A percentile compares a stretch with the other conserved stretches of the same genome.
Conservation (phyloP, 2,329 filamentous ascomycete species). For the Botrytis paeoniae region DNA sequence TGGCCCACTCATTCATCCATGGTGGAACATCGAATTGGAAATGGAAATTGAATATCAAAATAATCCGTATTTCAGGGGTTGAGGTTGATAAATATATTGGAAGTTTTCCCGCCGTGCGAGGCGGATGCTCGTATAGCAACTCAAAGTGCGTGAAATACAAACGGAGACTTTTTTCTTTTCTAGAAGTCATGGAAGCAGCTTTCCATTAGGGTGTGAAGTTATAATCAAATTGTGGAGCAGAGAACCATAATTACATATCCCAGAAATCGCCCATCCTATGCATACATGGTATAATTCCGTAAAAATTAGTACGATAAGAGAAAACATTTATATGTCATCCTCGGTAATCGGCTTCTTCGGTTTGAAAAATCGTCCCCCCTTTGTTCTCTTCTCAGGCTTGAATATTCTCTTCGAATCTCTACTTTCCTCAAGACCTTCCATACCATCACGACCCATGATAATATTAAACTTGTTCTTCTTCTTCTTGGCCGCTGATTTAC, state of each 20-base stretch:
- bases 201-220: background rate
- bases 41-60: constrained; percentile 7
- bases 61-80: constrained; percentile 7
- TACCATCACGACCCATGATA: constrained; percentile 36
- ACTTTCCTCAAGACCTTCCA: constrained; percentile 33
- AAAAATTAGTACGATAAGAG: background rate
- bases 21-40: constrained; percentile 2
- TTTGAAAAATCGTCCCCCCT: constrained; percentile 39
- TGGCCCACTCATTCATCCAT: background rate
- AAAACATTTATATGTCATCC: constrained; percentile 30
- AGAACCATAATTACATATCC: background rate
- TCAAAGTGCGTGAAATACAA: background rate
- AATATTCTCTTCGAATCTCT: constrained; percentile 28
- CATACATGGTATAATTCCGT: constrained; percentile 8
- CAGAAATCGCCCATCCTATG: background rate
- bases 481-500: constrained; percentile 41
- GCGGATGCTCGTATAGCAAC: background rate
- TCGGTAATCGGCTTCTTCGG: constrained; percentile 37
- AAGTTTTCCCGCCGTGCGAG: background rate
- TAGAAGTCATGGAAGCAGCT: background rate
- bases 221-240: constrained; percentile 10
- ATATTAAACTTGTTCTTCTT: constrained; percentile 44
- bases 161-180: background rate
- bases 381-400: constrained; percentile 36
- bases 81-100: background rate